Base-by-base conservation (phyloP, 495 filamentous ascomycete genomes). In the Penicillium paradoxum region DNA sequence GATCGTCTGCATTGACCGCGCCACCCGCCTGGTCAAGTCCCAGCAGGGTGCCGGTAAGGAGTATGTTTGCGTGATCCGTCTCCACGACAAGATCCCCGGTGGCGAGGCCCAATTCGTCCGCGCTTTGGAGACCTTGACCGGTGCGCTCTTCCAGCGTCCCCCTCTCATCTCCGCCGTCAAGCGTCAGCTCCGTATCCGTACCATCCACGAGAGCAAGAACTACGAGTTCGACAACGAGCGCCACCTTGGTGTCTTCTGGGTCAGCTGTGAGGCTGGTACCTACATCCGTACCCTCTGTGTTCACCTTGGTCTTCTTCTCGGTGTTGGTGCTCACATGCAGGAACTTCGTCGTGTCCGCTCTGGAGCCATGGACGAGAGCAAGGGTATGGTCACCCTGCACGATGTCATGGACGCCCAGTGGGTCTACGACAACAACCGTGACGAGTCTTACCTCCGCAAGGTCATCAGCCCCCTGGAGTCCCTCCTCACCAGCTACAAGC, bases 201-300 rank as follows among this genome's bases (percentile, higher is more conserved):
- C 93, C 10, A 96, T 97, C 63, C 85, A 97, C 71, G 88, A 97
- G 74, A 91, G 87, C 78, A 91, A 91, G 73, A 76, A 96, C 30
- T 86, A 91, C 61, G 92, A 98, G 73, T 98, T 96, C 65, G 93
- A 97, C 72, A 96, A 97, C 68, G 91, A 97, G 51, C 83, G 93
- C 54, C 89, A 97, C 65, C 81, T 98, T n/a, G 95, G 87, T 70
- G 91, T 97, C 29, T 98, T 98, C 82, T 97, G 93, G 93, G 95
- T 97, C 53, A 92, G 88, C 71, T 98, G 93, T 70, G 93, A 98
- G 73, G 93, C 93, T 54, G 93, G 93, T 64, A 97, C 93, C 29
- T 98, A 98, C 66, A 97, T 98, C 67, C 87, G 93, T 73, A 97
- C 95, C 11, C 83, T 98, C 18, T 98, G 93, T 74, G 93, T 97